Evolutionary conservation across 306 rosid genomes (phyloP), one percentile per base, ranked within the genome.

Genomic region (Biancaea sappan): DNA sequence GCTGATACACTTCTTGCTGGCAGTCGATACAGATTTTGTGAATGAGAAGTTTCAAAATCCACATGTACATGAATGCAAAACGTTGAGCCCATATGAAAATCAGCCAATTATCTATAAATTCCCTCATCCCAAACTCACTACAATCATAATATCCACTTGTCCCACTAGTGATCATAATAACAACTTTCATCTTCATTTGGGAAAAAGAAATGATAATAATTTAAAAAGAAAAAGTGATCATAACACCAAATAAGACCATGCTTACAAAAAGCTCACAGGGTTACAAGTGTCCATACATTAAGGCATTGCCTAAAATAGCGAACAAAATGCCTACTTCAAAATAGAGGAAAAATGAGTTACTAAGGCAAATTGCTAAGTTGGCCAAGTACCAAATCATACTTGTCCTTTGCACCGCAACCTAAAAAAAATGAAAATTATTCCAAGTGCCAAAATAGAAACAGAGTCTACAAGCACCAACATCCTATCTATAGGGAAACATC

Each of bases 21-120:
- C 25, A 64, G 52, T 69, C 51, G 53, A 74, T 52, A 60, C 34
- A 22, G 54, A 75, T 35, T 64, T 62, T 62, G 68, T 2, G 28
- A 65, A 48, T 3, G 31, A 56, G 46, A 73, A 51, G 70, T 50
- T 66, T 70, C 51, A 31, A 46, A 66, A 81, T n/a, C 82, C 21
- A 37, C 41, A 53, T 54, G 37, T 4, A 69, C 54, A 58, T 48
- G 3, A 4, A 24, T 24, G 50, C 6, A 22, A 44, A 75, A 64
- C 32, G 60, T 41, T 26, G 14, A 18, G 50, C 21, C 53, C 62
- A 19, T 70, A 47, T 10, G 26, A 79, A 80, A 47, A 56, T 24
- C 58, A 77, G 53, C 72, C 46, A 75, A 51, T 43, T 31, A 61
- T 34, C 61, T 38, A 61, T 35, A 24, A 51, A 64, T 63, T 56